Percentiles rank a stretch among this genome's conserved stretches.
phyloP scores from a whole-genome alignment of 1,284 basidiomycete species.

The Ustilago cynodontis region DNA sequence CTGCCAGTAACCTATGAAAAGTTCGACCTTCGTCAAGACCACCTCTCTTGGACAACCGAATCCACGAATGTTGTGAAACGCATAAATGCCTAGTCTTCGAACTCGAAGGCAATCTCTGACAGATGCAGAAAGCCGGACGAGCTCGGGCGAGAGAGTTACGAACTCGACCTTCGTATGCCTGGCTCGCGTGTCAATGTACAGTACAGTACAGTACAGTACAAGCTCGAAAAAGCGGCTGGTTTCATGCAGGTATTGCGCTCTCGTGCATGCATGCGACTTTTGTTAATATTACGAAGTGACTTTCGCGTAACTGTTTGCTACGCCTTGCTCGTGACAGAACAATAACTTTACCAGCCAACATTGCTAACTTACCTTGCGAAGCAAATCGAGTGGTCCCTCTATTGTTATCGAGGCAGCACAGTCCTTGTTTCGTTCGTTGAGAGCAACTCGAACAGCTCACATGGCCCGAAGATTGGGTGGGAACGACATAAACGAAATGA shows the following conservation, averaged over 20 bases:
- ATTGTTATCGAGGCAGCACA: background rate
- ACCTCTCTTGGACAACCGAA: background rate
- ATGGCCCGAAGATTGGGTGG: background rate
- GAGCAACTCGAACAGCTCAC: background rate
- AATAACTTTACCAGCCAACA: background rate
- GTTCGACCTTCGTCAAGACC: background rate
- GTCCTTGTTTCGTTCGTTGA: background rate
- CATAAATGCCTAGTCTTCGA: too few relatives aligned
- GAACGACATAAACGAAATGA: background rate
- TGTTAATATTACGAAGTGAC: slow-evolving; percentile 45
- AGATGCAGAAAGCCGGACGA: background rate
- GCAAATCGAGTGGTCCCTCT: background rate
- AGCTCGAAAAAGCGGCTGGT: too few relatives aligned
- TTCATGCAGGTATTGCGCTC: slow-evolving; percentile 10
- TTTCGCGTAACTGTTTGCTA: slow-evolving; percentile 14
- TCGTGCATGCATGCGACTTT: background rate
- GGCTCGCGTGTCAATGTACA: too few relatives aligned
- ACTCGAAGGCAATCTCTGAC: background rate
- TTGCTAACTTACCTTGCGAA: too few relatives aligned
- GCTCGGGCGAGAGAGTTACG: slow-evolving; percentile 1
- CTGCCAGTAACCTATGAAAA: background rate
- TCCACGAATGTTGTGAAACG: background rate
- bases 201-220: too few relatives aligned
- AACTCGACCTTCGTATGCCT: slow-evolving; percentile 13
- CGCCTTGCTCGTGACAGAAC: background rate